phyloP scores from a whole-genome alignment of 78 protist genomes.

The Mantamonas sphyraenae region DNA sequence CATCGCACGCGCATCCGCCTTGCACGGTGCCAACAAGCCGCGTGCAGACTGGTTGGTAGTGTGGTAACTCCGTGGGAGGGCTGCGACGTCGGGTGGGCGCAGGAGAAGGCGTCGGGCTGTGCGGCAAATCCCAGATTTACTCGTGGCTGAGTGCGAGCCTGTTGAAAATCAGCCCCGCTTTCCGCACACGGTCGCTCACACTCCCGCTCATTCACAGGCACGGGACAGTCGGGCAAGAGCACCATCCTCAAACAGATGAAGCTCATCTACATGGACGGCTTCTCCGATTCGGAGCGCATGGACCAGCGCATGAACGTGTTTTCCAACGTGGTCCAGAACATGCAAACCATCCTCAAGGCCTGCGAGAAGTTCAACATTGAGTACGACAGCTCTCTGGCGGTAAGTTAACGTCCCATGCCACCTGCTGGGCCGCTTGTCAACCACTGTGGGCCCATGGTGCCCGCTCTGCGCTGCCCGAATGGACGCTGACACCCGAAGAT shows the following conservation, averaged over 20 bases:
- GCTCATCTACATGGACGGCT: slow-evolving; percentile 74
- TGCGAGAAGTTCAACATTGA: background rate
- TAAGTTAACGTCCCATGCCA: too few species aligned
- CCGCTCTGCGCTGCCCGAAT: too few species aligned
- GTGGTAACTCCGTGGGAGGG: background rate
- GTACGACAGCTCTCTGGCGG: too few species aligned
- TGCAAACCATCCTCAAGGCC: slow-evolving; percentile 38
- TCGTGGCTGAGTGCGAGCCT: background rate
- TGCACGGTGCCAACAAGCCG: too few species aligned
- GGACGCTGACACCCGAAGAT: too few species aligned
- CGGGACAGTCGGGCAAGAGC: slow-evolving; percentile 91
- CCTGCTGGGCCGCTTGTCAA: too few species aligned
- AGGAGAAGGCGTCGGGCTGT: background rate
- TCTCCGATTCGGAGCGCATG: slow-evolving; percentile 45
- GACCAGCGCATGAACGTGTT: slow-evolving; percentile 47
- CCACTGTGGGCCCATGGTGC: too few species aligned
- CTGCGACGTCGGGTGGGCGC: background rate
- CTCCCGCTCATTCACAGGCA: slow-evolving; percentile 48
- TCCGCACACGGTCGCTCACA: too few species aligned
- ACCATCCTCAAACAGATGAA: slow-evolving; percentile 89
- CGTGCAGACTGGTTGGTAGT: too few species aligned
- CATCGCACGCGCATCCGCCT: too few species aligned
- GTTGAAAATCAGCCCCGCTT: too few species aligned
- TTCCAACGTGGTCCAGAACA: slow-evolving; percentile 49
- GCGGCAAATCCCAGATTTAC: too few species aligned